Percentiles rank a stretch among this genome's conserved stretches.
Conservation (phyloP, 2,329 filamentous ascomycete species). For the Blumeriella jaapii region DNA sequence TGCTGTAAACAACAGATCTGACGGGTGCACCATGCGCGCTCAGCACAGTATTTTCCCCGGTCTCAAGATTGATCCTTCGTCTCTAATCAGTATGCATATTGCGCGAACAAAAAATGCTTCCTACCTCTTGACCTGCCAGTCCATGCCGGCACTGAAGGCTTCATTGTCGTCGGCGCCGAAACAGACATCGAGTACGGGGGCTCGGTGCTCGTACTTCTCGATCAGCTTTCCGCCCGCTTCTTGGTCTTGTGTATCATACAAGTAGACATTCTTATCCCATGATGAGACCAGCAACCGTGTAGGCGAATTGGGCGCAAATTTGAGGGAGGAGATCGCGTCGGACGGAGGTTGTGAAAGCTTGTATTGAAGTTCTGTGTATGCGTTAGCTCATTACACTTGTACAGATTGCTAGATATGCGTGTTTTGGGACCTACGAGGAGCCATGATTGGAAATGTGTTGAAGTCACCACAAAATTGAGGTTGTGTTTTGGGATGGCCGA, state of each 20-base stretch:
- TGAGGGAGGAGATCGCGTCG: slow-evolving; percentile 78
- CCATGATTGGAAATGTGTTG: slow-evolving; percentile 13
- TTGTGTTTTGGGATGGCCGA: neutral
- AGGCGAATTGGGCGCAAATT: slow-evolving; percentile 69
- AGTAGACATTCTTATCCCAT: slow-evolving; percentile 87
- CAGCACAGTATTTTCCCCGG: slow-evolving; percentile 60
- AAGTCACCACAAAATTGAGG: neutral
- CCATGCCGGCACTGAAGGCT: slow-evolving; percentile 76
- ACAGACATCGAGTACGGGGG: slow-evolving; percentile 82
- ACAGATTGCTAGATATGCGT: neutral
- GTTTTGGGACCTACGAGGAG: slow-evolving; percentile 27
- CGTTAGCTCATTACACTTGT: no score
- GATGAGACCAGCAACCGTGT: slow-evolving; percentile 78
- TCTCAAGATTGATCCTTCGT: slow-evolving; percentile 55
- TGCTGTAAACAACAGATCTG: slow-evolving; percentile 73
- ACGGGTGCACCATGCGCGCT: slow-evolving; percentile 72
- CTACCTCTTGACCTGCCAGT: slow-evolving; percentile 73
- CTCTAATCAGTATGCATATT: slow-evolving; percentile 10
- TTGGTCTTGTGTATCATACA: slow-evolving; percentile 63
- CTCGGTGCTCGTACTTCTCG: slow-evolving; percentile 66
- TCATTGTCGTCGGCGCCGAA: slow-evolving; percentile 76
- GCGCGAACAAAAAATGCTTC: neutral
- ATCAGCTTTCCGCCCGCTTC: slow-evolving; percentile 47
- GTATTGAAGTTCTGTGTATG: slow-evolving; percentile 55
- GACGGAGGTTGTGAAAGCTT: slow-evolving; percentile 71